Conservation (phyloP, 768 basidiomycete genomes). For the Xerocomus spinulosus region DNA sequence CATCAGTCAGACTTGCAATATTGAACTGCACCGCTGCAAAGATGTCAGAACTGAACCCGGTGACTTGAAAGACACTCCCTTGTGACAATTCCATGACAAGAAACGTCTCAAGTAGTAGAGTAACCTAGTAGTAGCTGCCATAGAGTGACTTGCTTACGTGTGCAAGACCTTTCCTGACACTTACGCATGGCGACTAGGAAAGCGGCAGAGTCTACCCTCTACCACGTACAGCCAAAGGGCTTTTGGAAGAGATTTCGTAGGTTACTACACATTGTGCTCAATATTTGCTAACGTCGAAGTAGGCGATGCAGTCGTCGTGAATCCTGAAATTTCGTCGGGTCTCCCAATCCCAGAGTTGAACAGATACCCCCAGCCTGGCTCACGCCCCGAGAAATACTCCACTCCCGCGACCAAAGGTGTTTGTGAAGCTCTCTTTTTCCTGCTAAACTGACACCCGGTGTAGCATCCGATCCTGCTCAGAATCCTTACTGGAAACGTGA, state of each 20-base stretch:
- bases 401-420: conserved; percentile 87
- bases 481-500: conserved; percentile 97
- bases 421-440: conserved; percentile 3
- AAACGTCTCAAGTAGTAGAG: too few relatives aligned
- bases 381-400: conserved; percentile 78
- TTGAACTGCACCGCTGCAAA: too few relatives aligned
- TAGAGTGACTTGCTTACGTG: conserved; percentile 16
- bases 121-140: too few relatives aligned
- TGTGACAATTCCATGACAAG: too few relatives aligned
- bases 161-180: background rate
- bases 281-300: conserved; percentile 11
- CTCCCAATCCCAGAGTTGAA: conserved; percentile 70
- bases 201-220: conserved; percentile 82
- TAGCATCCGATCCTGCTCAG: conserved; percentile 81
- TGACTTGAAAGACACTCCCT: too few relatives aligned
- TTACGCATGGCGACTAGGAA: conserved; percentile 67
- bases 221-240: conserved; percentile 84
- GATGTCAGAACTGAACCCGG: background rate
- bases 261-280: conserved; percentile 27
- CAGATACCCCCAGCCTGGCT: conserved; percentile 85
- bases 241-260: conserved; percentile 97
- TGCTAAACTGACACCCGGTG: conserved; percentile 9
- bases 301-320: conserved; percentile 83
- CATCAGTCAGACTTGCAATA: too few relatives aligned
- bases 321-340: conserved; percentile 88